Evolutionary conservation across 352 stramenopile genomes (phyloP), one percentile per base, ranked within the genome.

Genomic region (Pythium graminicola): DNA sequence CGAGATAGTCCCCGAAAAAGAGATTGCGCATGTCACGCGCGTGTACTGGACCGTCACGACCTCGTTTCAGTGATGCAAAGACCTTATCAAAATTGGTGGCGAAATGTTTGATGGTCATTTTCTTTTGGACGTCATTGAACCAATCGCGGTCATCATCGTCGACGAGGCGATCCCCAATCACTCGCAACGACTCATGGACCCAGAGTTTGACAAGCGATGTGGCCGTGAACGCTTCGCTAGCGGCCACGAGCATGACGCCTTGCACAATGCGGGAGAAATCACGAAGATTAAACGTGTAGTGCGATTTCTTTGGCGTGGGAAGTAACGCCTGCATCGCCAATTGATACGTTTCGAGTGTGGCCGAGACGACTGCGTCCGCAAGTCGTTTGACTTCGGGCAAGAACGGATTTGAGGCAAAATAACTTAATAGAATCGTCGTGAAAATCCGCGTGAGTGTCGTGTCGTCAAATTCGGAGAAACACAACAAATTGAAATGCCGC

Each of bases 271-370:
- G 96, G 17, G 89, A 91, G 2, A 98, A 54, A 63, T 98, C 93
- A 5, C 93, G 79, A 38, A 98, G 58, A 64, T 98, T 98, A 62
- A 98, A 98, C 8, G 89, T 96, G 66, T 98, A 98, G 58, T 98
- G 93, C 2, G 86, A 95, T 53, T 97, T 97, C 16, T 90, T 75
- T 0, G 93, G 93, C 3, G 93, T 98, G 6, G 93, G 93, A 16
- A 96, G 39, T 1, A 98, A 59, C 46, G 96, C 81, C 2, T 56
- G 61, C 31, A 91, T 83, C 41, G 97, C 95, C 3, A 79, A 95
- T 40, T 85, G 90, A 67, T 97, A 98, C n/a, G 97, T 76, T 24
- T 82, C 76, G 20, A 97, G 93, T 2, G 87, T 95, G 11, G 87
- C 74, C 4, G 68, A 55, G 0, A 97, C 89, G 38, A 97, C 79